Evolutionary conservation across 805 yeast genomes (phyloP), one percentile per base, ranked within the genome.

Genomic region (Monosporozyma yasuniensis): DNA sequence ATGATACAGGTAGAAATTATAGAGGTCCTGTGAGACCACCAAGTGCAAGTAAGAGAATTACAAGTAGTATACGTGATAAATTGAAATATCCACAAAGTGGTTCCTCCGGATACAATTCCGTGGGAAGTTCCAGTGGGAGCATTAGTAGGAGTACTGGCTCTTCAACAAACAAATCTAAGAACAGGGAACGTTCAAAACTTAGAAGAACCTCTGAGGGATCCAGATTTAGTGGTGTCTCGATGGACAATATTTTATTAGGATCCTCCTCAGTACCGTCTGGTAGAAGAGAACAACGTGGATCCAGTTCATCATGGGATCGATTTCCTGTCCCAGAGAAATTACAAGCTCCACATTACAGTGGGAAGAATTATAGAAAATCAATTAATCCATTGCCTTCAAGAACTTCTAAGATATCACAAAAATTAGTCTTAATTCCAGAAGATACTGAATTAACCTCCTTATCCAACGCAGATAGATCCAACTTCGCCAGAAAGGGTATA

Each of bases 181-280:
- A 8, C 7, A 28, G 35, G 18, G 38, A 30, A n/a, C 38, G 46
- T 18, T 2, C 46, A 22, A 25, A 25, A 18, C 6, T 35, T 3
- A 35, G 22, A 11, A 35, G 39, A 18, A 3, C 42, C 1, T 25
- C 35, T 14, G 65, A 72, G 30, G 22, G 22, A 9, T 35, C 39
- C 14, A 77, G 79, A 52, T 86, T 85, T 62, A 81, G 90, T 37
- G 83, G 83, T 50, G 87, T 90, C 4, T 83, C 95, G 0, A 84
- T 90, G 4, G 89, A 88, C 50, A 83, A 83, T 60, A 75, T 90
- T 16, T 71, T 90, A 4, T 80, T 87, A 19, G 84, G 84, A 56
- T 78, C 82, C 21, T 82, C 95, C 54, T 97, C 87, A 59, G 87
- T 90, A 12, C 97, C 98, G 0, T 84, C 95, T 2, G 95, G 63